Evolutionary conservation across 2,329 filamentous ascomycete species (phyloP), one percentile per base, ranked within the genome.

Genomic region (Sporothrix inflata): DNA sequence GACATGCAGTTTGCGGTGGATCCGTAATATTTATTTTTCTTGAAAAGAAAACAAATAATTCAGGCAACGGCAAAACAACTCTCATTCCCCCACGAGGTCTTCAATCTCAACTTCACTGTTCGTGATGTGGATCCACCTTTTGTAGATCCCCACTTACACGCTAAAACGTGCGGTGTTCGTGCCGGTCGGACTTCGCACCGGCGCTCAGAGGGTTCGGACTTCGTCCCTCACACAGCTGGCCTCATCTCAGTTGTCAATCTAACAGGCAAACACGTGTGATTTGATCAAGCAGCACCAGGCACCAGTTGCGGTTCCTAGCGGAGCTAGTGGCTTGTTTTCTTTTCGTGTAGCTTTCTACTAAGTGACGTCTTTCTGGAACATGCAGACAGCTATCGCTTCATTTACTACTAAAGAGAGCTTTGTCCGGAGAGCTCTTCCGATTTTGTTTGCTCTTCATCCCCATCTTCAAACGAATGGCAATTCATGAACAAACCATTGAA

Each of bases 81-180:
- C 19, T 60, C 19, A 40, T 5, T n/a, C n/a, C 19, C 55, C 30
- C 34, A 24, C 19, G 7, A 21, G 49, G 30, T 27, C 57, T 61
- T 61, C 11, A 5, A 21, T 61, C 57, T 8, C 34, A 14, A 1
- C 19, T 9, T 40, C 9, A n/a, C 7, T 14, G 57, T 1, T 34
- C 30, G 30, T n/a, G n/a, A 16, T n/a, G 4, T 21, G 8, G 57
- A 3, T 8, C 57, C 57, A 61, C 8, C 40, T 14, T 42, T 42
- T 14, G 34, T 61, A 14, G 30, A 7, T 24, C 34, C 16, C 6
- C 19, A 24, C 57, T 61, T 42, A 42, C 57, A 57, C 53, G 27
- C 53, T 21, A 61, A 61, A 61, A 61, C n/a, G 34, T 61, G 61
- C 61, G 61, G 61, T 30, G 40, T 65, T 65, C 61, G 61, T 47